These are phyloP conservation scores for Oenanthe sinensis DNA, from an alignment of 129 eudicot genomes.

Conservation along the genomic window DNA sequence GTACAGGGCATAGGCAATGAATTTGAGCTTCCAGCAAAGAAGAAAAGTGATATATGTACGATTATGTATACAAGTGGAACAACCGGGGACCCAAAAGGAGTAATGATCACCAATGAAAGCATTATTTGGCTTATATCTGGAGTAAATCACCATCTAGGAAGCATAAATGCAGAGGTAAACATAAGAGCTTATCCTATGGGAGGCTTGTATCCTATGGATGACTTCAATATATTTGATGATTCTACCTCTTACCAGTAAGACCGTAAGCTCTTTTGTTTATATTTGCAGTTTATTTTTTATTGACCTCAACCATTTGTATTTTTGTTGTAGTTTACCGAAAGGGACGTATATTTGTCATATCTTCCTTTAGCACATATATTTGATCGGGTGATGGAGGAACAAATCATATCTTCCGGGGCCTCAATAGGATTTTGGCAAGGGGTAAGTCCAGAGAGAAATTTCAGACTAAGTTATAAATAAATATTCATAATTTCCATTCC, in stretches of 20 bases:
- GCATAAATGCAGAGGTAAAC: slow-evolving; percentile 69
- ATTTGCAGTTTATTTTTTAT: background rate
- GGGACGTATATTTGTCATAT: slow-evolving; percentile 67
- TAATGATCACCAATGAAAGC: slow-evolving; percentile 72
- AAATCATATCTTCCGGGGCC: slow-evolving; percentile 70
- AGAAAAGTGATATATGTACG: slow-evolving; percentile 68
- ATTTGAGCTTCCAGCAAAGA: slow-evolving; percentile 61
- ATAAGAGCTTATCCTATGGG: background rate
- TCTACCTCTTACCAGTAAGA: background rate
- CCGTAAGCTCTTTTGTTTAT: background rate
- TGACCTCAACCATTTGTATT: background rate
- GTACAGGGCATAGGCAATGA: slow-evolving; percentile 40
- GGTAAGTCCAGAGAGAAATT: slow-evolving; percentile 36
- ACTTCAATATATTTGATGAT: background rate
- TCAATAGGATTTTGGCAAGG: slow-evolving; percentile 96
- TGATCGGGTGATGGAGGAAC: slow-evolving; percentile 76
- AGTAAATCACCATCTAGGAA: slow-evolving; percentile 58
- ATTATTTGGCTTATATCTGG: slow-evolving; percentile 71
- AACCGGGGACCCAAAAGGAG: slow-evolving; percentile 96
- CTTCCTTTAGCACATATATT: slow-evolving; percentile 94
- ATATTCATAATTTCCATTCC: background rate
- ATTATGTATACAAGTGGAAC: slow-evolving; percentile 98
- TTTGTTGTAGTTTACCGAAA: slow-evolving; percentile 41
- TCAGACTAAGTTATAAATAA: too few relatives aligned
- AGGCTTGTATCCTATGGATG: background rate